phyloP scores from a whole-genome alignment of 495 filamentous ascomycete species.

The Penicillium arizonense region DNA sequence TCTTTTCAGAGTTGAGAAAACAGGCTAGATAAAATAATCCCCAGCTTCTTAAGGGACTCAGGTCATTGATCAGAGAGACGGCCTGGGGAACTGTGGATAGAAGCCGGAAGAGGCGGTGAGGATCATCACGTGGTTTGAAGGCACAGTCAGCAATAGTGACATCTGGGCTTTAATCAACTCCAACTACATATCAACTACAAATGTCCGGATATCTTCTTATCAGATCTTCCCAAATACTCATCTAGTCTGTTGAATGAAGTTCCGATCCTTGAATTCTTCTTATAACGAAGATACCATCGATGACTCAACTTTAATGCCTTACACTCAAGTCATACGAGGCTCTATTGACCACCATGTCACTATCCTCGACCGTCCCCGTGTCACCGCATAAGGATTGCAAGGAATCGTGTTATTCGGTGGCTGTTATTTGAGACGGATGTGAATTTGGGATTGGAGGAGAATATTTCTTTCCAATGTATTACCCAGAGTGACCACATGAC shows the following conservation, averaged over 20 bases:
- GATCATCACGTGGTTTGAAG: conserved; percentile 30
- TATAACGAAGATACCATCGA: no score
- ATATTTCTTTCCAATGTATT: not conserved
- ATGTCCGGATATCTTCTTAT: no score
- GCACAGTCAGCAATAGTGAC: not conserved
- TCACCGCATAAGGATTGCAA: conserved; percentile 14
- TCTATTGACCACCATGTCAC: not conserved
- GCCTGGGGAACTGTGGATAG: conserved; percentile 12
- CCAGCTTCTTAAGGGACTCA: conserved; percentile 6
- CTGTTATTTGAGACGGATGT: not conserved
- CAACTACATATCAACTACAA: no score
- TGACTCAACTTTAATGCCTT: no score
- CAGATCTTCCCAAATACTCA: no score
- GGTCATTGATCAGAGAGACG: conserved; percentile 1
- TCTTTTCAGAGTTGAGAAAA: conserved; percentile 5
- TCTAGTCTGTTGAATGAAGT: no score
- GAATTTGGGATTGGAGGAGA: conserved; percentile 4
- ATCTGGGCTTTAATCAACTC: not conserved
- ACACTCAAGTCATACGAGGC: not conserved
- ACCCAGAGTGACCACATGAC: not conserved
- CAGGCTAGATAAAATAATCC: conserved; percentile 12
- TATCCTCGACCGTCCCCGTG: conserved; percentile 2
- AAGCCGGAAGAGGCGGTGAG: conserved; percentile 37
- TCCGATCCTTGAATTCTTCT: no score
- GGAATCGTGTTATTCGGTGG: conserved; percentile 1